Conservation (phyloP, 768 basidiomycete genomes). For the Phlegmacium glaucopus region DNA sequence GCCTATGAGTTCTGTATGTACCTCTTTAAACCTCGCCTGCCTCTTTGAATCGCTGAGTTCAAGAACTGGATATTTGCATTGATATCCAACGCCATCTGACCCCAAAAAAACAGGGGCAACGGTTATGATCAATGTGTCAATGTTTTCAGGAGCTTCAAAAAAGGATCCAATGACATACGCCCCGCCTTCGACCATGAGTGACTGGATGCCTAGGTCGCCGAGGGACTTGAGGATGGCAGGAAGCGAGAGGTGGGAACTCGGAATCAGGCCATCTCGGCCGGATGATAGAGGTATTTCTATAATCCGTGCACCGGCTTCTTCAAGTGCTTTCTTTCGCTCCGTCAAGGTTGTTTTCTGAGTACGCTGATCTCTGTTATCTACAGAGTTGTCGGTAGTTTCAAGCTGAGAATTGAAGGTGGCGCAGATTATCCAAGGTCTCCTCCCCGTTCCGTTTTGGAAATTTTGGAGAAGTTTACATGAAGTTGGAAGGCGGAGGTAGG, state of each 20-base stretch:
- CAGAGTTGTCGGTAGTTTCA: too few species aligned
- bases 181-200: slow-evolving; percentile 97
- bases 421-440: slow-evolving; percentile 74
- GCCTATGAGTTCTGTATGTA: too few species aligned
- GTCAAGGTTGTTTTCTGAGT: slow-evolving; percentile 18
- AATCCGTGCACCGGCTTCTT: slow-evolving; percentile 64
- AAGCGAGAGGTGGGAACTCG: slow-evolving; percentile 28
- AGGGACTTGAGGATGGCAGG: slow-evolving; percentile 49
- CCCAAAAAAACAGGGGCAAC: slow-evolving; percentile 72
- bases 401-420: slow-evolving; percentile 11
- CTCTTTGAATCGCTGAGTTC: too few species aligned
- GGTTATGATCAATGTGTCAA: slow-evolving; percentile 82
- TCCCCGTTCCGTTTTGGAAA: slow-evolving; percentile 52
- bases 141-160: slow-evolving; percentile 30
- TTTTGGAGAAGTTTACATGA: slow-evolving; percentile 72
- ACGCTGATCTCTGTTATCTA: slow-evolving; percentile 9
- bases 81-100: too few species aligned
- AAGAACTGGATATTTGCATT: too few species aligned
- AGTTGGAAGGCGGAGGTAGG: slow-evolving; percentile 59
- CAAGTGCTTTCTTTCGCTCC: slow-evolving; percentile 40
- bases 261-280: not conserved
- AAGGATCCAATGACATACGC: slow-evolving; percentile 78
- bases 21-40: too few species aligned
- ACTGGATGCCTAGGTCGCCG: slow-evolving; percentile 52
- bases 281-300: slow-evolving; percentile 36